Conservation (phyloP, 768 basidiomycete genomes). For the Rhizopogon salebrosus region DNA sequence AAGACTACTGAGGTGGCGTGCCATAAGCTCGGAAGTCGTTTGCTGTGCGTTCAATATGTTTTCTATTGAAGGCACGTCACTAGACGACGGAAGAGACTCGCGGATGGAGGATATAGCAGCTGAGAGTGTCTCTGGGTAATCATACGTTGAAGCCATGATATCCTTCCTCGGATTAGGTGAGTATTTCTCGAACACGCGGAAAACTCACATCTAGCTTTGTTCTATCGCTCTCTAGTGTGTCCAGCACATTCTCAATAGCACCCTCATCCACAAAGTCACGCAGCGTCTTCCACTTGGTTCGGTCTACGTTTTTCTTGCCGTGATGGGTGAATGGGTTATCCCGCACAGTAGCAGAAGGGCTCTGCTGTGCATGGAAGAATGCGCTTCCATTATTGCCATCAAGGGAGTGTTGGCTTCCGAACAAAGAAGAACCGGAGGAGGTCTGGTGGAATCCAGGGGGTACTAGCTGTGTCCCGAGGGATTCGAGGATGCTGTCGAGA, state of each 20-base stretch:
- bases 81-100: slow-evolving; percentile 40
- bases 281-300: slow-evolving; percentile 71
- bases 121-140: slow-evolving; percentile 61
- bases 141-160: slow-evolving; percentile 54
- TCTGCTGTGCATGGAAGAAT: slow-evolving; percentile 36
- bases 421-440: slow-evolving; percentile 66
- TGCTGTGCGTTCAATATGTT: slow-evolving; percentile 45
- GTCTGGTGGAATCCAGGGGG: slow-evolving; percentile 74
- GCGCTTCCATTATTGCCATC: slow-evolving; percentile 28
- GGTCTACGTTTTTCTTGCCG: slow-evolving; percentile 30
- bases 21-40: slow-evolving; percentile 58
- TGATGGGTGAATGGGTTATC: slow-evolving; percentile 17
- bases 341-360: slow-evolving; percentile 26
- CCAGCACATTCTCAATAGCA: slow-evolving; percentile 71
- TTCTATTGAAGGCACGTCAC: slow-evolving; percentile 37
- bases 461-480: slow-evolving; percentile 65
- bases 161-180: slow-evolving; percentile 35
- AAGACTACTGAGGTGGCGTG: slow-evolving; percentile 63
- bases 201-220: slow-evolving; percentile 58
- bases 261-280: slow-evolving; percentile 85
- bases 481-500: slow-evolving; percentile 67
- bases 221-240: slow-evolving; percentile 68
- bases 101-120: slow-evolving; percentile 53
- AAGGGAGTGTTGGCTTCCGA: slow-evolving; percentile 68
- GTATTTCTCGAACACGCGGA: neutral